These are phyloP conservation scores for Dictyophora rubrovolvata DNA, from an alignment of 768 basidiomycete species.

Conservation along the genomic window DNA sequence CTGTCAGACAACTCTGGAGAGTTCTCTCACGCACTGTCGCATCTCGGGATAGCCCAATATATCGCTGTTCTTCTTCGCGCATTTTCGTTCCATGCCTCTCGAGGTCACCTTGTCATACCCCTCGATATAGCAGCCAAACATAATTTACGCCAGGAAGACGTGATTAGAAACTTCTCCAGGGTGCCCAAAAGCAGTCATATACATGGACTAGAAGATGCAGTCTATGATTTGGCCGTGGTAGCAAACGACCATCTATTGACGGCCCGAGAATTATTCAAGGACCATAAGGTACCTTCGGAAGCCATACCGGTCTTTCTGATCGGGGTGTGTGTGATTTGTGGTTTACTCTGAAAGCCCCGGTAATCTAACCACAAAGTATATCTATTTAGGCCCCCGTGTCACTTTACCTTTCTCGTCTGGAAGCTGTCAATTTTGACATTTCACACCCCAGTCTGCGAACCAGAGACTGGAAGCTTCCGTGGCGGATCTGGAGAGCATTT, in stretches of 20 bases:
- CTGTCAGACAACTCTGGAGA: constrained; percentile 33
- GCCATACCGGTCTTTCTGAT: constrained; percentile 66
- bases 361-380: neutral
- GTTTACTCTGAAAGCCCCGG: neutral
- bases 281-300: constrained; percentile 32
- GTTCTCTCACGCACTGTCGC: constrained; percentile 70
- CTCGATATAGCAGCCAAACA: constrained; percentile 74
- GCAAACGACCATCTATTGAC: constrained; percentile 75
- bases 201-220: constrained; percentile 61
- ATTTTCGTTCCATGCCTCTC: constrained; percentile 65
- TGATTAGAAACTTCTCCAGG: constrained; percentile 32
- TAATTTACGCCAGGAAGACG: constrained; percentile 69
- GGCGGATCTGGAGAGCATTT: constrained; percentile 53
- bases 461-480: constrained; percentile 71
- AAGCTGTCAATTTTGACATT: constrained; percentile 60
- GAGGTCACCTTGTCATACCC: constrained; percentile 65
- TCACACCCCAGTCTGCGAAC: constrained; percentile 54
- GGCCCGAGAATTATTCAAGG: constrained; percentile 52
- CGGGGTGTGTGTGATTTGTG: constrained; percentile 40
- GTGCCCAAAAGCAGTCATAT: constrained; percentile 23
- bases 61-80: constrained; percentile 63
- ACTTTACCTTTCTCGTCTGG: constrained; percentile 54
- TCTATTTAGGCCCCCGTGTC: constrained; percentile 53
- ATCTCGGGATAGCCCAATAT: constrained; percentile 68
- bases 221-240: constrained; percentile 71